Conservation (phyloP, 1,284 basidiomycete species). For the Moesziomyces globuligerus region DNA sequence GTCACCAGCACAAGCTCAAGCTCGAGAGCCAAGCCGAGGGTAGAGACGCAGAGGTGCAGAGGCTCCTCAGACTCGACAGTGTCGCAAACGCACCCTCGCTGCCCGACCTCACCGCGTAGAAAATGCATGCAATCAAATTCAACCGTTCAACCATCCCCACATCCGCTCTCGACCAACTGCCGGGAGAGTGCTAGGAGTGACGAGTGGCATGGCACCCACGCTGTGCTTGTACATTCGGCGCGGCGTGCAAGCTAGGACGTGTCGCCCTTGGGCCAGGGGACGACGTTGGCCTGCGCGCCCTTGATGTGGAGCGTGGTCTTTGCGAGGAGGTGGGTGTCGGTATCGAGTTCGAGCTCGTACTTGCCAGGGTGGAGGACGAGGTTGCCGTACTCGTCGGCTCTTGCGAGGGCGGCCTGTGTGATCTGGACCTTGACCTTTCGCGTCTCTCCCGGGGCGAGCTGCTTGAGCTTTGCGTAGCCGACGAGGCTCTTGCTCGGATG, state of each 20-base stretch:
- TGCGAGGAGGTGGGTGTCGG: conserved; percentile 1
- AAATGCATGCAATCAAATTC: too few species aligned
- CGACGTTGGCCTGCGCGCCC: conserved; percentile 3
- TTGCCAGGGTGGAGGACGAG: conserved; percentile 18
- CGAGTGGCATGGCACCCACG: too few species aligned
- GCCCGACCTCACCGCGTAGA: too few species aligned
- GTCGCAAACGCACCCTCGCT: conserved; percentile 9
- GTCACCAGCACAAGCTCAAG: conserved; percentile 11
- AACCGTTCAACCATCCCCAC: too few species aligned
- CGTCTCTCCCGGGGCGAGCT: conserved; percentile 3
- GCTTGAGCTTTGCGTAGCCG: conserved; percentile 15
- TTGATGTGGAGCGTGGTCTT: conserved; percentile 1
- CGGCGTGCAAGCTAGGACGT: not conserved
- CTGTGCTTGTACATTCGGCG: not conserved
- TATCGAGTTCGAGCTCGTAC: conserved; percentile 18
- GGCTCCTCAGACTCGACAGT: conserved; percentile 4
- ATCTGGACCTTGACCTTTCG: conserved; percentile 2
- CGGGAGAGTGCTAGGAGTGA: too few species aligned
- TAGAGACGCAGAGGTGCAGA: conserved; percentile 15
- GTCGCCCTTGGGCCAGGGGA: conserved; percentile 18
- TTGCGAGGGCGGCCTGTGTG: conserved; percentile 19
- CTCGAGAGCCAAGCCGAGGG: conserved; percentile 9
- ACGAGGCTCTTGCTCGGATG: conserved; percentile 14
- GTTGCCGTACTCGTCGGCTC: conserved; percentile 17
- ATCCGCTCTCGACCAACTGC: too few species aligned